phyloP scores from a whole-genome alignment of 441 rosid genomes.

The Bocquillonia castaneifolia region DNA sequence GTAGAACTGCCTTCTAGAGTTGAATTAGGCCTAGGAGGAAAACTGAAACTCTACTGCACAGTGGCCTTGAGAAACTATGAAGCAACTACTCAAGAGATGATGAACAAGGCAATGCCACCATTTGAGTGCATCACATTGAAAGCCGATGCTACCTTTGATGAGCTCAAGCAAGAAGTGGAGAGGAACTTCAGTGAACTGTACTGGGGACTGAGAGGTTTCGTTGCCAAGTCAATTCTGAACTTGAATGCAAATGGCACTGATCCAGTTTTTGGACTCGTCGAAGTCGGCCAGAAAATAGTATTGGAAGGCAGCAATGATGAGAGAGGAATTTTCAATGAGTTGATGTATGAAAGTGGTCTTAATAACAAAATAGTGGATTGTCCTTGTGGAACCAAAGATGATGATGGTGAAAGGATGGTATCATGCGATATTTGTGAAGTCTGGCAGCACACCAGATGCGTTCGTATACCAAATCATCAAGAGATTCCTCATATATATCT shows the following conservation, averaged over 20 bases:
- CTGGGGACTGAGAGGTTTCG: conserved; percentile 57
- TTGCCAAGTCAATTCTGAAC: conserved; percentile 37
- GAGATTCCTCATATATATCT: conserved; percentile 73
- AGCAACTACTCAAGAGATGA: conserved; percentile 12
- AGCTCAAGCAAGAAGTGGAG: conserved; percentile 57
- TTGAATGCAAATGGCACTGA: conserved; percentile 35
- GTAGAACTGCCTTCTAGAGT: conserved; percentile 27
- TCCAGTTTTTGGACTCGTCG: conserved; percentile 35
- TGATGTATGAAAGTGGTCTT: conserved; percentile 31
- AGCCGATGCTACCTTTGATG: conserved; percentile 53
- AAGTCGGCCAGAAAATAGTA: conserved; percentile 45
- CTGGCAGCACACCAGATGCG: conserved; percentile 85
- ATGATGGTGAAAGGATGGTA: conserved; percentile 80
- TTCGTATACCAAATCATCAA: conserved; percentile 53
- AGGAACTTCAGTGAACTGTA: conserved; percentile 58
- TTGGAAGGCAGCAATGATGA: conserved; percentile 45
- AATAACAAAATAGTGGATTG: conserved; percentile 46
- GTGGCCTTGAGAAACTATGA: conserved; percentile 31
- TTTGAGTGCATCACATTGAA: conserved; percentile 53
- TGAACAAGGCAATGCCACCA: conserved; percentile 35
- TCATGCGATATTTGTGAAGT: conserved; percentile 79
- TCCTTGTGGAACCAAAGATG: conserved; percentile 57
- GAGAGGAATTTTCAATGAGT: conserved; percentile 18
- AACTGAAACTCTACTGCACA: conserved; percentile 54
- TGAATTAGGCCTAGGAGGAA: conserved; percentile 34